phyloP scores from a whole-genome alignment of 2,329 filamentous ascomycete species.

The Raffaelea arxii region DNA sequence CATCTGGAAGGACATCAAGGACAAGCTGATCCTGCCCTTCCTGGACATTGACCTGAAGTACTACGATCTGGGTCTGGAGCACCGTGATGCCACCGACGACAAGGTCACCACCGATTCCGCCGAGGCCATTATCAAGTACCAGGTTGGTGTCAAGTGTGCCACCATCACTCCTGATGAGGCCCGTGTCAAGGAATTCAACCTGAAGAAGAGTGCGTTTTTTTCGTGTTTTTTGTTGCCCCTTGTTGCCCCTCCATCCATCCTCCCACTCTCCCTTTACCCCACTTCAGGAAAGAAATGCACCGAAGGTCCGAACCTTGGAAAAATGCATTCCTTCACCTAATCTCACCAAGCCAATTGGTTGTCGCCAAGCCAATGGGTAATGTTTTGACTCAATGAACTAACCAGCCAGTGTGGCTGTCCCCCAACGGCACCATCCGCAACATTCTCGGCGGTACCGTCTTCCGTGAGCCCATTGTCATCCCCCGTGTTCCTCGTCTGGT shows the following conservation, averaged over 20 bases:
- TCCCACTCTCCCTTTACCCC: too few species aligned
- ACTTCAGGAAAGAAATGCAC: too few species aligned
- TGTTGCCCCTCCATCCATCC: constrained; percentile 5
- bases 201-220: constrained; percentile 76
- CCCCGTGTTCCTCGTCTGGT: constrained; percentile 86
- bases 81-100: constrained; percentile 93
- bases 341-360: too few species aligned
- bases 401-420: constrained; percentile 90
- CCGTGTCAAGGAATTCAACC: constrained; percentile 93
- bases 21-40: constrained; percentile 95
- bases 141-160: constrained; percentile 96
- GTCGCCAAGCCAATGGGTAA: too few species aligned
- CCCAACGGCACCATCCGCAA: constrained; percentile 86
- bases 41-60: constrained; percentile 98
- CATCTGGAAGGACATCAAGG: constrained; percentile 99
- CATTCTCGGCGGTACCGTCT: constrained; percentile 82
- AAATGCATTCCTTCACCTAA: too few species aligned
- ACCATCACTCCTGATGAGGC: constrained; percentile 98
- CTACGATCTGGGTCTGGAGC: constrained; percentile 87
- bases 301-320: too few species aligned
- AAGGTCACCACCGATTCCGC: constrained; percentile 92
- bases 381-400: too few species aligned
- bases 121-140: constrained; percentile 98
- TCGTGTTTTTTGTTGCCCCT: constrained; percentile 4
- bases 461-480: constrained; percentile 98